Base-by-base conservation (phyloP, 1,284 basidiomycete species). In the Sanghuangporus baumii region DNA sequence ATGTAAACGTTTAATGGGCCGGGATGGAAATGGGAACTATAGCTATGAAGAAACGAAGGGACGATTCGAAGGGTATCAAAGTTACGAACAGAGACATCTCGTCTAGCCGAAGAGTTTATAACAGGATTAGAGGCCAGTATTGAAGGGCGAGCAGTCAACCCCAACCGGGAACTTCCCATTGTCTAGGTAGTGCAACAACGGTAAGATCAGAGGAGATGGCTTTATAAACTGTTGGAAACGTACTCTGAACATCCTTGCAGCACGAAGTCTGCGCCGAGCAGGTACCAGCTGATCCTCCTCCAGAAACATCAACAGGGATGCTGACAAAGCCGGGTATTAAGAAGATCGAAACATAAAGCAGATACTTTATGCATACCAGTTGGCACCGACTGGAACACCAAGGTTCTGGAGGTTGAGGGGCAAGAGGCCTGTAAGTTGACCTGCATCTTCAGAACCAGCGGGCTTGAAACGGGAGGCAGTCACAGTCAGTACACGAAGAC, bases 331-430 rank as follows among this genome's bases (percentile, higher is more conserved):
- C 12, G 38, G 1, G 3, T 34, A n/a, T 31, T 18, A n/a, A 50
- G n/a, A 11, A 18, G 6, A 40, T 41, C 14, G 6, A 16, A 16
- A 9, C 41, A 1, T 38, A 20, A 11, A 8, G 5, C 26, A 48
- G 34, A 31, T 14, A 12, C 40, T 14, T 6, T 16, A 16, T 40
- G 26, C 61, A 9, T 6, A 62, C 61, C 62, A 63, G 48, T 41
- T 59, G 16, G 57, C 16, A 16, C 63, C 63, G 16, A 65, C 23
- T 7, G 60, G 60, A 40, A 57, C 48, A 43, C 41, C 47, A 14
- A 55, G 38, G 40, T 6, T 50, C 23, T 59, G 55, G 20, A 62
- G 55, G 31, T 6, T 41, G 40, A 5, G 0, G 14, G 40, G 23
- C 16, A 46, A 2, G 5, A 34, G 38, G 47, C 37, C 50, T n/a